These are phyloP conservation scores for Aureobasidium mangrovei DNA, from an alignment of 2,329 filamentous ascomycete genomes.

Conservation along the genomic window DNA sequence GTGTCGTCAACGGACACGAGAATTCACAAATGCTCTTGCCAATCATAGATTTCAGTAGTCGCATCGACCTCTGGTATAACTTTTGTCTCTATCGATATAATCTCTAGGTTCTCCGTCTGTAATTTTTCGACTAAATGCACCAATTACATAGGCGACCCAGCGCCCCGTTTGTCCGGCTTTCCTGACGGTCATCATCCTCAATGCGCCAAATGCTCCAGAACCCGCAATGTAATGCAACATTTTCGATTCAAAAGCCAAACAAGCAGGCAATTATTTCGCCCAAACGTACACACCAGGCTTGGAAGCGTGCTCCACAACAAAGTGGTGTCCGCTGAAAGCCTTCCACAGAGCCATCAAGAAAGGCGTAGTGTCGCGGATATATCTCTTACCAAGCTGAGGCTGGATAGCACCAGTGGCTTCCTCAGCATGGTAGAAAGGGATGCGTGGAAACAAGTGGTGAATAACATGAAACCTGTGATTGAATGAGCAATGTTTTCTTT, in stretches of 20 bases:
- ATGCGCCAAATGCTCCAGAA: background rate
- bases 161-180: no score
- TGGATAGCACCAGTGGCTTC: conserved; percentile 51
- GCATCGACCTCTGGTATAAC: no score
- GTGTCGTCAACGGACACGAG: no score
- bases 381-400: conserved; percentile 47
- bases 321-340: conserved; percentile 76
- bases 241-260: background rate
- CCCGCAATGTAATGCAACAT: background rate
- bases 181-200: no score
- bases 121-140: no score
- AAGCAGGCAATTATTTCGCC: background rate
- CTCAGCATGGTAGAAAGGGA: conserved; percentile 53
- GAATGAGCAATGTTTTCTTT: no score
- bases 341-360: conserved; percentile 76
- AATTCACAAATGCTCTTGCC: no score
- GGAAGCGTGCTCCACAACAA: conserved; percentile 45
- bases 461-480: conserved; percentile 41
- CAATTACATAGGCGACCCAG: no score
- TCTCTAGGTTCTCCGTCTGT: no score
- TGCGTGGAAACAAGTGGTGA: conserved; percentile 52
- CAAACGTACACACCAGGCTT: conserved; percentile 8
- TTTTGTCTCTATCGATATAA: no score
- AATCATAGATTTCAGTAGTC: no score
- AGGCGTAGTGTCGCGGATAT: conserved; percentile 26